Base-by-base conservation (phyloP, 73 alveolate genomes). In the Symbiodinium pilosum region DNA sequence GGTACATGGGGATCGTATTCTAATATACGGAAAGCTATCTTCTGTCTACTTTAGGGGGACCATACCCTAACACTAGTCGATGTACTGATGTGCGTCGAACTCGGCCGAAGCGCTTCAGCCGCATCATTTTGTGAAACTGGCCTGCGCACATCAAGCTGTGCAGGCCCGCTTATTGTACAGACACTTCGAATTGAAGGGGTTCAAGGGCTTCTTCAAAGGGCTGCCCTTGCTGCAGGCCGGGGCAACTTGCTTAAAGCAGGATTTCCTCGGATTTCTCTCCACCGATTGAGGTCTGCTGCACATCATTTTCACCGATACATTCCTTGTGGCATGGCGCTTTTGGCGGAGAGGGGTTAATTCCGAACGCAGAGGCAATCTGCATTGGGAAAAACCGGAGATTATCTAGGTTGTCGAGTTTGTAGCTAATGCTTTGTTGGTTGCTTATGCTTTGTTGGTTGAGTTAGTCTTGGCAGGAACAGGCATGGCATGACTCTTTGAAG, bases 161-260 rank as follows among this genome's bases (percentile, higher is more conserved):
- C 77, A 26, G 77, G 77, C 38, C n/a, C n/a, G n/a, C n/a, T 30
- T 7, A 30, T 36, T 64, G 77, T 64, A 64, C 77, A 64, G 77
- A 64, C 39, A 26, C 77, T 32, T 56, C 5, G 34, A 14, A 32
- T 16, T 14, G 59, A 7, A 36, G 77, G 77, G 40, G n/a, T n/a
- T 64, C 77, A 64, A 64, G 77, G 77, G 77, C 77, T 64, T 26
- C 38, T 0, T 64, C 77, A 0, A 54, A 30, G 26, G 71, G 77
- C 7, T 36, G 77, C 77, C 77, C 40, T 64, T 24, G 77, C 39
- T 64, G 77, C 77, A 64, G 21, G 77, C 77, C 36, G 32, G 41
- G 77, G 77, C 21, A 64, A 26, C 77, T 64, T 64, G 77, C 77
- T 64, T 64, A 64, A 64, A 64, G 77, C 77, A 64, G 77, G 77